phyloP scores from a whole-genome alignment of 768 basidiomycete species.

The Boletales sp. region DNA sequence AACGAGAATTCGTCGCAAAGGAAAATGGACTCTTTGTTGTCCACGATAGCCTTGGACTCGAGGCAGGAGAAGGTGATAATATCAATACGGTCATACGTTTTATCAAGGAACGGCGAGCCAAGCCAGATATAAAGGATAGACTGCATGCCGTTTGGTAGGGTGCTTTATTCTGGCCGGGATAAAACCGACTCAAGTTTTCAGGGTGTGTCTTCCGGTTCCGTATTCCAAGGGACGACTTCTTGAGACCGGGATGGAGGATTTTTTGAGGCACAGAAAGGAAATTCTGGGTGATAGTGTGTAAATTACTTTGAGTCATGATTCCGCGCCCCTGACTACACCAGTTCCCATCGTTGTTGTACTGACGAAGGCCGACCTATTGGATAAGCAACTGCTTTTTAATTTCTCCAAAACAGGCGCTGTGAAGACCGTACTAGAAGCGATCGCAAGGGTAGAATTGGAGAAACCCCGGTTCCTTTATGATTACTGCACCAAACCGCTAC shows the following conservation, averaged over 20 bases:
- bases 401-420: neutral
- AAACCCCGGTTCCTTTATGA: neutral
- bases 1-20: too few relatives aligned
- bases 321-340: neutral
- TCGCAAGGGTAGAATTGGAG: neutral
- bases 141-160: neutral
- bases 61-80: too few relatives aligned
- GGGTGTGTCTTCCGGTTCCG: neutral
- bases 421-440: neutral
- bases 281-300: neutral
- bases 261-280: neutral
- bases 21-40: too few relatives aligned
- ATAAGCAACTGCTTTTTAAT: neutral
- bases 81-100: too few relatives aligned
- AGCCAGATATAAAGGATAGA: neutral
- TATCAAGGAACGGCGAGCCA: too few relatives aligned
- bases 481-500: neutral
- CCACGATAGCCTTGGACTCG: too few relatives aligned
- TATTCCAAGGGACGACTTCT: neutral
- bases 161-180: neutral
- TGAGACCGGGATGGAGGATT: neutral
- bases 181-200: neutral
- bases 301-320: neutral
- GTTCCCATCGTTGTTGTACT: constrained; percentile 3
- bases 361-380: neutral